A percentile compares a stretch with the other conserved stretches of the same genome.
Conservation (phyloP, 768 basidiomycete genomes). For the Lactifluus piperatus region DNA sequence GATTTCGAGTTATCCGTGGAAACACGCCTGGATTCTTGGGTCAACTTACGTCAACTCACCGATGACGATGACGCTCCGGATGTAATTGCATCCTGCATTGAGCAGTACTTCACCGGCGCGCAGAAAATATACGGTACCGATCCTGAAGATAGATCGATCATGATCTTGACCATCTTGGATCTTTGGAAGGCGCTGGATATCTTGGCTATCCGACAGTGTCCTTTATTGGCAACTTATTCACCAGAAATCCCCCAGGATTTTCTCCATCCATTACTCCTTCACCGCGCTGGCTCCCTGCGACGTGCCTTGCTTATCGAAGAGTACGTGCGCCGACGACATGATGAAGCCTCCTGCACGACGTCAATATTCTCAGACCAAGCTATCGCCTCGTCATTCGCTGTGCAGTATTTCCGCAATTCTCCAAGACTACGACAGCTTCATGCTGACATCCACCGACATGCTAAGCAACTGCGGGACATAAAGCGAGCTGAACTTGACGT, state of each 20-base stretch:
- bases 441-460: background rate
- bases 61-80: background rate
- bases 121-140: background rate
- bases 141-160: background rate
- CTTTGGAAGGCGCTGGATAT: slow-evolving; percentile 42
- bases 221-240: slow-evolving; percentile 36
- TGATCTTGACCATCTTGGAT: slow-evolving; percentile 13
- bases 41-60: background rate
- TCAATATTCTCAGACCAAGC: slow-evolving; percentile 2
- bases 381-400: background rate
- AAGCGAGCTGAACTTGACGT: background rate
- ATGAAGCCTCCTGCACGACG: background rate
- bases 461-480: background rate
- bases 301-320: background rate
- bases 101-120: background rate
- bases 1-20: background rate
- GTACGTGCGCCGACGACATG: background rate
- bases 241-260: slow-evolving; percentile 35
- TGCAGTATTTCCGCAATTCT: slow-evolving; percentile 1
- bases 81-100: background rate
- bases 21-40: background rate
- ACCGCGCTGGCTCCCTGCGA: slow-evolving; percentile 14
- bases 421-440: background rate
- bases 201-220: slow-evolving; percentile 28
- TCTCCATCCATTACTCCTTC: slow-evolving; percentile 36